These are phyloP conservation scores for Piromyces sp. DNA, from an alignment of 192 early-diverging fungal genomes.

Conservation along the genomic window DNA sequence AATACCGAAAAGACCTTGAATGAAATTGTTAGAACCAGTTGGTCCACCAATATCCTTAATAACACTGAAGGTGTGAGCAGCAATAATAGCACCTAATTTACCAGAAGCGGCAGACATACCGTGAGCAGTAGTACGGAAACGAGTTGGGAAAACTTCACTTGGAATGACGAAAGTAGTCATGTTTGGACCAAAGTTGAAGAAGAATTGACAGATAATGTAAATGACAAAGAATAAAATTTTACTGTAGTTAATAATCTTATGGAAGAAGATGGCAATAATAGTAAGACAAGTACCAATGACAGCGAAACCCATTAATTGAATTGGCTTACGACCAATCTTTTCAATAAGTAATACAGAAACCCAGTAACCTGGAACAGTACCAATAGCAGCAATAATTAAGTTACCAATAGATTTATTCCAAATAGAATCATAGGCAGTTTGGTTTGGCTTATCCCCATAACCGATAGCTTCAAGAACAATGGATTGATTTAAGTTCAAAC, in stretches of 20 bases:
- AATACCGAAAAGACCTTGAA: neutral
- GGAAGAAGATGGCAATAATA: neutral
- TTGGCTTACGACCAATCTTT: slow-evolving; percentile 71
- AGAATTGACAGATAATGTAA: neutral
- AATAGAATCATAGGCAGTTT: neutral
- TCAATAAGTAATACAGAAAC: slow-evolving; percentile 81
- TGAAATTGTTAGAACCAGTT: neutral
- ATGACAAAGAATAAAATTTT: neutral
- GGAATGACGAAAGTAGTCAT: slow-evolving; percentile 73
- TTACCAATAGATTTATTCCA: slow-evolving; percentile 50
- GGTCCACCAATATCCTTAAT: slow-evolving; percentile 50
- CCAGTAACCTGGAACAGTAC: slow-evolving; percentile 91
- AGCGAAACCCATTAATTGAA: slow-evolving; percentile 32
- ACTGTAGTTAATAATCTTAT: neutral
- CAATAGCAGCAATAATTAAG: slow-evolving; percentile 73
- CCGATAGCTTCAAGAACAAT: slow-evolving; percentile 55
- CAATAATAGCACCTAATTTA: slow-evolving; percentile 59
- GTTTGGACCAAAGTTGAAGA: slow-evolving; percentile 31
- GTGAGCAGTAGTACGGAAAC: slow-evolving; percentile 60
- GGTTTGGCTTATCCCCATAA: slow-evolving; percentile 17
- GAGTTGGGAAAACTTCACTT: slow-evolving; percentile 65
- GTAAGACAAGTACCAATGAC: neutral
- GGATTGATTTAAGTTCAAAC: slow-evolving; percentile 63
- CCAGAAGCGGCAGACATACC: slow-evolving; percentile 67
- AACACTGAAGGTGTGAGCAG: slow-evolving; percentile 50